A percentile compares a stretch with the other conserved stretches of the same genome.
phyloP scores from a whole-genome alignment of 495 filamentous ascomycete genomes.

The Daldinia vernicosa region DNA sequence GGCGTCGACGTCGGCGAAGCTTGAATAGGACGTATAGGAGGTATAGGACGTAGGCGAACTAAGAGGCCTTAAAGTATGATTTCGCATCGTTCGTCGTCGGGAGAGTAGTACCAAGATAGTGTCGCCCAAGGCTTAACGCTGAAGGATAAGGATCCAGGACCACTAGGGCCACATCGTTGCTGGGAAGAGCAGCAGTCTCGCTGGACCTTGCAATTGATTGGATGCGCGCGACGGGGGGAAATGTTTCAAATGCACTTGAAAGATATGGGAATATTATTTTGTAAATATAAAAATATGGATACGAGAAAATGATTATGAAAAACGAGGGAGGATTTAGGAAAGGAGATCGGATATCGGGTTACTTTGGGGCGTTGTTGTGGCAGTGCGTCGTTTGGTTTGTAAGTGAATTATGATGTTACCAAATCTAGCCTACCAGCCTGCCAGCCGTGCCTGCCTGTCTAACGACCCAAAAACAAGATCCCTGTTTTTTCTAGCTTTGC shows the following conservation, averaged over 20 bases:
- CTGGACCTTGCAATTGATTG: constrained; percentile 30
- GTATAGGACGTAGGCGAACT: constrained; percentile 28
- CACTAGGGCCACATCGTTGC: constrained; percentile 45
- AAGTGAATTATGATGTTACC: constrained; percentile 39
- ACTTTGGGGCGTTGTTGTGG: constrained; percentile 33
- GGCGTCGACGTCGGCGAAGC: constrained; percentile 30
- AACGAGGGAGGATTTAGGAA: constrained; percentile 31
- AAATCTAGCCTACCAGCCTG: constrained; percentile 29
- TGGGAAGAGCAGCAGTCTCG: constrained; percentile 29
- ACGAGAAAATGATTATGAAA: constrained; percentile 19
- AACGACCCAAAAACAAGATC: constrained; percentile 15
- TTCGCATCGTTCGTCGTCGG: constrained; percentile 47
- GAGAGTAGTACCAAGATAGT: constrained; percentile 28
- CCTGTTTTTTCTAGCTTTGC: constrained; percentile 19
- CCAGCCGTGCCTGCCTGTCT: constrained; percentile 11
- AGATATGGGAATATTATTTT: not conserved
- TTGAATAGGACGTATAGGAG: constrained; percentile 26
- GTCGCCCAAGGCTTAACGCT: constrained; percentile 42
- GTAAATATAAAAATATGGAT: constrained; percentile 16
- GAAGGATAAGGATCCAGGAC: constrained; percentile 37
- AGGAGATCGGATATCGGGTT: constrained; percentile 41
- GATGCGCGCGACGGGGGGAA: constrained; percentile 16
- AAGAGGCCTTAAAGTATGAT: constrained; percentile 33
- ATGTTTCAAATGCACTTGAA: not conserved
- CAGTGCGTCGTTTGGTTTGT: constrained; percentile 42